A percentile compares a stretch with the other conserved stretches of the same genome.
phyloP scores from a whole-genome alignment of 1,139 yeast genomes.

The Hansenula anomala region DNA sequence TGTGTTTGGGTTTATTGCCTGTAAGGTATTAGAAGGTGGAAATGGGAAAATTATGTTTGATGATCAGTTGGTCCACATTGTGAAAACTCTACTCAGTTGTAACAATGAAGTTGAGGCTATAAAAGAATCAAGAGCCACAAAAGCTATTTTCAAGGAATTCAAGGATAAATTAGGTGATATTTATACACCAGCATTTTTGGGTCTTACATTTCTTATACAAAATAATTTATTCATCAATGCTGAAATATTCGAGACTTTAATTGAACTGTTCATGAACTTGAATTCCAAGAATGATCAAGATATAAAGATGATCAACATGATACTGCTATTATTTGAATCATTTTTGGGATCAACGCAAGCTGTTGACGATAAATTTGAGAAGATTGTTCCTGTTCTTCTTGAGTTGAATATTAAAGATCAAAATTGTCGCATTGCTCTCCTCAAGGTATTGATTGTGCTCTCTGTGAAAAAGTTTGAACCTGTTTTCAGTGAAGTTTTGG shows the following conservation, averaged over 20 bases:
- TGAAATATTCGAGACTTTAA: neutral
- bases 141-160: slow-evolving; percentile 7
- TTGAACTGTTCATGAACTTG: neutral
- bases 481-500: neutral
- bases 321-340: slow-evolving; percentile 4
- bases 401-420: neutral
- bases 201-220: slow-evolving; percentile 8
- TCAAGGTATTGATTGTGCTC: slow-evolving; percentile 10
- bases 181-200: slow-evolving; percentile 7
- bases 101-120: neutral
- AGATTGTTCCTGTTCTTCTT: neutral
- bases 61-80: slow-evolving; percentile 9
- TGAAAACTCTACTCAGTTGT: neutral
- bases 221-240: slow-evolving; percentile 3
- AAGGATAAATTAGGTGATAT: neutral
- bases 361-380: neutral
- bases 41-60: slow-evolving; percentile 10
- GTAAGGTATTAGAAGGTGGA: slow-evolving; percentile 10
- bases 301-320: neutral
- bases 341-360: neutral
- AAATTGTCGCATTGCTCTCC: neutral
- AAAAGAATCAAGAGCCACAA: slow-evolving; percentile 5
- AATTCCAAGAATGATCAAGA: too few relatives aligned
- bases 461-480: slow-evolving; percentile 2
- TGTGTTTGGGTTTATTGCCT: slow-evolving; percentile 11